These are phyloP conservation scores for Psilocybe tampanensis DNA, from an alignment of 768 basidiomycete genomes.

Conservation along the genomic window DNA sequence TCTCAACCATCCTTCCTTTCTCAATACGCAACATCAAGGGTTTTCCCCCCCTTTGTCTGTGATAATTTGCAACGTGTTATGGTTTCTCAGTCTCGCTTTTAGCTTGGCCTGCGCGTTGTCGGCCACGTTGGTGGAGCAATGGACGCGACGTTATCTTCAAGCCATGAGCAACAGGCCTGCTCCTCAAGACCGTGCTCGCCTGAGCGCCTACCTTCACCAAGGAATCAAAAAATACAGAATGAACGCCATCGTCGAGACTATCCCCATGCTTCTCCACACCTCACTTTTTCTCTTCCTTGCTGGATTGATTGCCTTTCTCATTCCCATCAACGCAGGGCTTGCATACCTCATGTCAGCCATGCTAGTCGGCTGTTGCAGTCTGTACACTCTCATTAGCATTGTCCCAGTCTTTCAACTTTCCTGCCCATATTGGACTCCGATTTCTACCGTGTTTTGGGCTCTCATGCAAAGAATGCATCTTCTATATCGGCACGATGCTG, in stretches of 20 bases:
- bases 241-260: conserved; percentile 37
- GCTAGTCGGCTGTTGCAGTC: conserved; percentile 26
- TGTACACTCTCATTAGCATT: conserved; percentile 34
- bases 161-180: conserved; percentile 32
- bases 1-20: conserved; percentile 1
- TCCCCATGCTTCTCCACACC: conserved; percentile 49
- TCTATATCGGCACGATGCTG: conserved; percentile 24
- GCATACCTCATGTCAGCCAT: conserved; percentile 33
- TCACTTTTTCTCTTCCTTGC: conserved; percentile 54
- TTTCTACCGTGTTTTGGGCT: conserved; percentile 34
- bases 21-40: not conserved
- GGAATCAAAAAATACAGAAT: conserved; percentile 42
- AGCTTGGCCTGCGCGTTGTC: conserved; percentile 43
- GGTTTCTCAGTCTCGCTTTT: conserved; percentile 48
- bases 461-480: conserved; percentile 27
- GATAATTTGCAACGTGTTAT: conserved; percentile 42
- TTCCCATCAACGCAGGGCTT: conserved; percentile 35
- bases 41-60: conserved; percentile 30
- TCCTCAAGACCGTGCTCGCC: conserved; percentile 41
- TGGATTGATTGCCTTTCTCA: conserved; percentile 47
- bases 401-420: conserved; percentile 34
- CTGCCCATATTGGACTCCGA: conserved; percentile 38
- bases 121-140: conserved; percentile 51
- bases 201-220: conserved; percentile 41
- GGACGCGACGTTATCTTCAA: conserved; percentile 45